Evolutionary conservation across 495 filamentous ascomycete species (phyloP), one percentile per base, ranked within the genome.

Genomic region (Neurospora sp.): DNA sequence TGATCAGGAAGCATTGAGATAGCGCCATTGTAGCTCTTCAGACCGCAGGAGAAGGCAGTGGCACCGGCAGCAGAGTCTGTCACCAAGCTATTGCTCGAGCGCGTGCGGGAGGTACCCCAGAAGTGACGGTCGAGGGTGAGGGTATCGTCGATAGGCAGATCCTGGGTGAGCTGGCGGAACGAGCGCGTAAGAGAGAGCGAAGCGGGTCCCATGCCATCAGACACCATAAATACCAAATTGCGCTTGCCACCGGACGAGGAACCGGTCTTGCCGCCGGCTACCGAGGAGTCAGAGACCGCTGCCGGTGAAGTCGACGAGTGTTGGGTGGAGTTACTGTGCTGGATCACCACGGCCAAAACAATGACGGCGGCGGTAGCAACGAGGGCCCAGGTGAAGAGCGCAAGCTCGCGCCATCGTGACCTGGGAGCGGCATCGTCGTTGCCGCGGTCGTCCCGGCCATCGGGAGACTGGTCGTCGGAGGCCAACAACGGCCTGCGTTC

Each of bases 151-250:
- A 86, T 83, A 4, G 92, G 90, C 17, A 94, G 83, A 14, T 87
- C 88, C 41, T 90, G 84, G 41, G 86, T 83, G 59, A 84, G 81
- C 80, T 99, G 96, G 39, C 89, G 86, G 83, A 93, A 98, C 77
- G 88, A 89, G 68, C 96, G 85, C 7, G 96, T 97, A 78, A 98
- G 81, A 14, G 89, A 89, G 35, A 98, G 86, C 79, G 93, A 95
- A 27, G 94, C 92, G 3, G 96, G 96, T 0, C 96, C 96, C 96
- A 99, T 98, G 71, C 95, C 96, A 78, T 99, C 96, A 0, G 93
- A 96, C 9, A 99, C 96, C 96, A 99, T 98, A 85, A 99, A 98
- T 73, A 99, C 91, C 45, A 98, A 81, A 78, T 98, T 99, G 35
- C 91, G 86, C 82, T 98, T 99, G 16, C 92, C 91, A 84, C 89